Evolutionary conservation across 2,329 filamentous ascomycete species (phyloP), one percentile per base, ranked within the genome.

Genomic region (Scedosporium apiospermum): DNA sequence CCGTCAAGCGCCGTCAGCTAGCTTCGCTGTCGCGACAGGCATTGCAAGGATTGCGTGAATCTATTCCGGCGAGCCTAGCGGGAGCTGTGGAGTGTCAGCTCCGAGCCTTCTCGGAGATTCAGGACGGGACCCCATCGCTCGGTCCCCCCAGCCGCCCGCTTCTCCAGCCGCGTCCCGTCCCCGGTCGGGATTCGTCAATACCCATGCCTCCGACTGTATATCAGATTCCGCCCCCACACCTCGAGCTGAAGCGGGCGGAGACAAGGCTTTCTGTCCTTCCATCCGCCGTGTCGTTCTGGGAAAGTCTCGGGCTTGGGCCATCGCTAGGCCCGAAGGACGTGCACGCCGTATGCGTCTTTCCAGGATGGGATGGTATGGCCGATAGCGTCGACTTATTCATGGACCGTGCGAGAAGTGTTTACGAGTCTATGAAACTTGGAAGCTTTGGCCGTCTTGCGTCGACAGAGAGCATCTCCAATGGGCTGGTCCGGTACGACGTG

Each of bases 281-380:
- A 1, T 84, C 90, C 0, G 88, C 89, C 0, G 77, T 93, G 21
- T 77, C 82, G 1, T 96, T 95, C 69, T 96, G 91, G 91, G 90
- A 95, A 70, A 86, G 87, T 57, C 76, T 96, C 18, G 89, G 90
- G 0, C 79, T 96, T 1, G 85, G 85, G 1, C 91, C 91, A 3
- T 84, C 84, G 7, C 84, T 84, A 64, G 88, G 89, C 0, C 70
- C 78, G 6, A 96, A 96, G 71, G 84, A 93, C 65, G 76, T 95
- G 34, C 80, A 82, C 42, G 82, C 86, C 0, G 82, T 90, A 58
- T 91, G 88, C 69, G 77, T 95, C 1, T 89, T 88, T 65, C 90
- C 90, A 0, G 78, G 82, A 60, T 83, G 84, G 68, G 82, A 83
- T 30, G 86, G 88, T 1, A 76, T 93, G 67, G 73, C 77, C 44